Percentiles rank a stretch among this genome's conserved stretches.
phyloP scores from a whole-genome alignment of 1,284 basidiomycete genomes.

The Ganoderma leucocontextum region DNA sequence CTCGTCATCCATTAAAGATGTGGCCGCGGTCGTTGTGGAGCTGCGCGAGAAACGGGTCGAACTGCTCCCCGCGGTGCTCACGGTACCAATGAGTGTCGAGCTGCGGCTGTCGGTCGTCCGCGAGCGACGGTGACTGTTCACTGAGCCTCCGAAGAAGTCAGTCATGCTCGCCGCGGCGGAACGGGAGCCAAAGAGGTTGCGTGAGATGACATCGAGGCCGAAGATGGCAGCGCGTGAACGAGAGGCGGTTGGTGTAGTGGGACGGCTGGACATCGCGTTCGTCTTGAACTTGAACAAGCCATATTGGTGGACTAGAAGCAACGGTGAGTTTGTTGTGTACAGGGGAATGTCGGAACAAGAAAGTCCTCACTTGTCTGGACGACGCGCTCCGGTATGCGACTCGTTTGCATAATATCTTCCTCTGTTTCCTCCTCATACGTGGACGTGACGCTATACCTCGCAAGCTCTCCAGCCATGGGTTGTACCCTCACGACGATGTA shows the following conservation, averaged over 20 bases:
- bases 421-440: slow-evolving; percentile 76
- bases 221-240: slow-evolving; percentile 85
- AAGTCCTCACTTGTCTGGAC: slow-evolving; percentile 77
- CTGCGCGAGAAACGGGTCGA: slow-evolving; percentile 69
- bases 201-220: slow-evolving; percentile 84
- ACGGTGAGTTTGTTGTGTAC: not conserved
- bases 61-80: slow-evolving; percentile 66
- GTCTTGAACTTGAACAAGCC: slow-evolving; percentile 88
- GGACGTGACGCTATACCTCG: slow-evolving; percentile 78
- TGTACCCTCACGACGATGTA: slow-evolving; percentile 80
- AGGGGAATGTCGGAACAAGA: not conserved
- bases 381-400: slow-evolving; percentile 74
- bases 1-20: slow-evolving; percentile 69
- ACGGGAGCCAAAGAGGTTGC: slow-evolving; percentile 74
- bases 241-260: slow-evolving; percentile 79
- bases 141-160: slow-evolving; percentile 76
- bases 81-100: slow-evolving; percentile 66
- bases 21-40: slow-evolving; percentile 70
- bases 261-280: slow-evolving; percentile 70
- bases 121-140: slow-evolving; percentile 66
- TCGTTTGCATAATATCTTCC: slow-evolving; percentile 85
- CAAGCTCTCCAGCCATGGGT: slow-evolving; percentile 83
- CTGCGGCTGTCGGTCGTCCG: slow-evolving; percentile 73
- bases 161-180: slow-evolving; percentile 63
- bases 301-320: slow-evolving; percentile 77